Conservation (phyloP, 2,329 filamentous ascomycete genomes). For the Cladosporium velox region DNA sequence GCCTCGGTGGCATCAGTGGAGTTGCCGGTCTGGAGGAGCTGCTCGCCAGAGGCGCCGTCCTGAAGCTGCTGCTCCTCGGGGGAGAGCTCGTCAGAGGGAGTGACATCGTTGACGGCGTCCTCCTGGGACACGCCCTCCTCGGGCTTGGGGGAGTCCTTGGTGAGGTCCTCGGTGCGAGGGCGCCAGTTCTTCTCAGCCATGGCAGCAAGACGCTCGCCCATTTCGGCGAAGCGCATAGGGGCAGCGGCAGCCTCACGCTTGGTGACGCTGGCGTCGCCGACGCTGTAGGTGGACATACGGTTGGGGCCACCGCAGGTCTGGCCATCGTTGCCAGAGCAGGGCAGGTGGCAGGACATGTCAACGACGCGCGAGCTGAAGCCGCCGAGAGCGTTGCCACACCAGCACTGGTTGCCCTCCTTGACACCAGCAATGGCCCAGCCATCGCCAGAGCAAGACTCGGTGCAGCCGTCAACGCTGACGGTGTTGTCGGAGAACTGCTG, state of each 20-base stretch:
- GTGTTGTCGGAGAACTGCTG: constrained; percentile 27
- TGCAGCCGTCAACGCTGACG: constrained; percentile 35
- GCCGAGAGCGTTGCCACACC: constrained; percentile 35
- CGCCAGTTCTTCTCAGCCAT: constrained; percentile 19
- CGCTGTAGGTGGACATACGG: constrained; percentile 31
- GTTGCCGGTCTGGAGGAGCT: neutral
- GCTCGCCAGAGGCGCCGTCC: neutral
- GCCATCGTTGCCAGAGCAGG: constrained; percentile 34
- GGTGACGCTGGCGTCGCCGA: constrained; percentile 7
- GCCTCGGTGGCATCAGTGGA: constrained; percentile 1
- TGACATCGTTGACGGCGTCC: constrained; percentile 14
- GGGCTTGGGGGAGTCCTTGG: constrained; percentile 15
- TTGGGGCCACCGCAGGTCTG: constrained; percentile 34
- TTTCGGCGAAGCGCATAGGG: constrained; percentile 13
- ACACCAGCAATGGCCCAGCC: constrained; percentile 39
- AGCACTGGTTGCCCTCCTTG: constrained; percentile 37
- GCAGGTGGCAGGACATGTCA: constrained; percentile 32
- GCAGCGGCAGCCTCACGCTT: constrained; percentile 11
- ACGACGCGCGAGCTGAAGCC: constrained; percentile 29
- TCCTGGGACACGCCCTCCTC: neutral
- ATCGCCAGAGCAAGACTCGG: constrained; percentile 31
- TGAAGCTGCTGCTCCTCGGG: constrained; percentile 17
- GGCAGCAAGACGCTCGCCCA: constrained; percentile 16
- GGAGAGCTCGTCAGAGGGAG: constrained; percentile 4
- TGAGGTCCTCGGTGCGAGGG: constrained; percentile 16